Percentiles rank a stretch among this genome's conserved stretches.
These are phyloP conservation scores for Amniculicola lignicola DNA, from an alignment of 495 filamentous ascomycete species.

Conservation along the genomic window DNA sequence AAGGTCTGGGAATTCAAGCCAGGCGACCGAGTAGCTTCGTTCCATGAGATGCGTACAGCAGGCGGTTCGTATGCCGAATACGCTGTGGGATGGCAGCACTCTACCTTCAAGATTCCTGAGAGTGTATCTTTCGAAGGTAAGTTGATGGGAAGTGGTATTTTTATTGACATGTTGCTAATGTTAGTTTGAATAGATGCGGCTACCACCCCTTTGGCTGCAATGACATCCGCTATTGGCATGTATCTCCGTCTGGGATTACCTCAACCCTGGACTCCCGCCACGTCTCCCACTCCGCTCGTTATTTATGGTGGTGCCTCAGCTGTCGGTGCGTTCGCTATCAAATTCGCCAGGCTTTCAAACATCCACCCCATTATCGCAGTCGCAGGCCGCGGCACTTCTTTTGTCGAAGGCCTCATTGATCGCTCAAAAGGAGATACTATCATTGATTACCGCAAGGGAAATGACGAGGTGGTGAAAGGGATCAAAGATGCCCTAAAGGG, in stretches of 20 bases:
- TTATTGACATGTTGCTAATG: too few relatives aligned
- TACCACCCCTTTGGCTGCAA: slow-evolving; percentile 67
- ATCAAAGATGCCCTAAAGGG: slow-evolving; percentile 50
- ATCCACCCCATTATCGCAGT: slow-evolving; percentile 73
- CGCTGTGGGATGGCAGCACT: slow-evolving; percentile 59
- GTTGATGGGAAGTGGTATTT: too few relatives aligned
- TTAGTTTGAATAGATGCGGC: slow-evolving; percentile 65
- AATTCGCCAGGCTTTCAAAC: slow-evolving; percentile 62
- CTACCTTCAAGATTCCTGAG: slow-evolving; percentile 67
- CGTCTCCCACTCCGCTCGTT: slow-evolving; percentile 50
- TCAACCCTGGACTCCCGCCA: slow-evolving; percentile 55
- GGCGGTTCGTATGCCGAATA: slow-evolving; percentile 69
- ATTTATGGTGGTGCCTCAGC: slow-evolving; percentile 68
- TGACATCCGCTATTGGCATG: slow-evolving; percentile 68
- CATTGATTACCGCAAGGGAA: slow-evolving; percentile 66
- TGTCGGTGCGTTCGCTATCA: slow-evolving; percentile 66
- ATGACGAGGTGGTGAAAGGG: slow-evolving; percentile 51
- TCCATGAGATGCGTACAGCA: slow-evolving; percentile 59
- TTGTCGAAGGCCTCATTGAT: slow-evolving; percentile 61
- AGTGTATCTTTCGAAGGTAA: slow-evolving; percentile 64
- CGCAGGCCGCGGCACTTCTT: slow-evolving; percentile 56
- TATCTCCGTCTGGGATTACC: slow-evolving; percentile 60
- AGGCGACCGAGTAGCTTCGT: slow-evolving; percentile 69
- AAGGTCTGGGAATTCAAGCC: slow-evolving; percentile 60
- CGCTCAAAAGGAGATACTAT: slow-evolving; percentile 62